phyloP scores from a whole-genome alignment of 495 filamentous ascomycete genomes.

The Staphylotrichum longicolle region DNA sequence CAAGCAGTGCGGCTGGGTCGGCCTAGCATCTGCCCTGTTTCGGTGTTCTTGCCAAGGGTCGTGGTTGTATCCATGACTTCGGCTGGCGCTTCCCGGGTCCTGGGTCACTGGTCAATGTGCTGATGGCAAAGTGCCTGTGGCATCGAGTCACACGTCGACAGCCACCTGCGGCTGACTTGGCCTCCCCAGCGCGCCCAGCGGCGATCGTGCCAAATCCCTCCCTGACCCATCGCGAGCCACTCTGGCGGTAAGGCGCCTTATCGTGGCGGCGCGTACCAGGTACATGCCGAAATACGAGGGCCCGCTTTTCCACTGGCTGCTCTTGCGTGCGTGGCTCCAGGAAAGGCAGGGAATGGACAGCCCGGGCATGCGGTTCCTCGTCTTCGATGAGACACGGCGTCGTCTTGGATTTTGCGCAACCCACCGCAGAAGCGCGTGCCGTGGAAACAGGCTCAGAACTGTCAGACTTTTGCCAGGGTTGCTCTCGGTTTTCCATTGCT shows the following conservation, averaged over 20 bases:
- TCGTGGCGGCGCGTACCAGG: slow-evolving; percentile 10
- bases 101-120: background rate
- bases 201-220: slow-evolving; percentile 12
- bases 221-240: slow-evolving; percentile 7
- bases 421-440: background rate
- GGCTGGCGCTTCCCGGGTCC: background rate
- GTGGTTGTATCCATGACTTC: background rate
- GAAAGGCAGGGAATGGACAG: slow-evolving; percentile 11
- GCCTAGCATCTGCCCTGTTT: background rate
- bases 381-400: slow-evolving; percentile 13
- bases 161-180: slow-evolving; percentile 2
- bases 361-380: slow-evolving; percentile 1
- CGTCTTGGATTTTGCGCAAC: slow-evolving; percentile 6
- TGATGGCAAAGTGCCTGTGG: background rate
- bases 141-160: slow-evolving; percentile 10
- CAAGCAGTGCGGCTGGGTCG: slow-evolving; percentile 21
- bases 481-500: too few relatives aligned
- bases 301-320: slow-evolving; percentile 15
- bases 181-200: background rate
- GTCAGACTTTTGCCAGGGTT: background rate
- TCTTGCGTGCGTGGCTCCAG: slow-evolving; percentile 22
- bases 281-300: slow-evolving; percentile 20
- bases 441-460: background rate
- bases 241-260: slow-evolving; percentile 13
- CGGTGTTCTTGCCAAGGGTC: slow-evolving; percentile 10